Conservation (phyloP, 164 flowering plant species). For the Euptelea pleiosperma region DNA sequence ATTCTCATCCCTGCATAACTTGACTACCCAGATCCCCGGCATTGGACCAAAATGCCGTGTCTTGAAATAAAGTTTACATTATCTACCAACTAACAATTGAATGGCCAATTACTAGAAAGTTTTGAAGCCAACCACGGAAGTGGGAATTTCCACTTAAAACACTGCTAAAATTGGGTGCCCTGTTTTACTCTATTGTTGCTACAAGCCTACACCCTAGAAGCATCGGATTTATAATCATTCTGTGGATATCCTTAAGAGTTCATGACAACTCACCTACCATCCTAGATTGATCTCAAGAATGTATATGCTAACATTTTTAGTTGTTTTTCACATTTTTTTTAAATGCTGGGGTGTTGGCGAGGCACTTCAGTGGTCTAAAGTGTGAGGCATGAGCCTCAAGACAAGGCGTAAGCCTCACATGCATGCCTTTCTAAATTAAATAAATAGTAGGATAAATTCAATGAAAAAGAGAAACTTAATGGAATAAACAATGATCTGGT, state of each 20-base stretch:
- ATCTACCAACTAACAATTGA: neutral
- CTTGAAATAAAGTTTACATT: neutral
- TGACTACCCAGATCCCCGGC: no score
- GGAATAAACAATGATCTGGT: no score
- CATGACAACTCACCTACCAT: neutral
- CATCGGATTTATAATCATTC: neutral
- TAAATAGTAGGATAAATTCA: no score
- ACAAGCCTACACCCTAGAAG: neutral
- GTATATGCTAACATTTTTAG: neutral
- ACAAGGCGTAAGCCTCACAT: no score
- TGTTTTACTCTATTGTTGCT: neutral
- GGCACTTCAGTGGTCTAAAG: no score
- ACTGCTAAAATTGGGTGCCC: neutral
- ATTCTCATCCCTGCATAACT: no score
- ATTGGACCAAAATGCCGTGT: no score
- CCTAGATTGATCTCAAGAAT: neutral
- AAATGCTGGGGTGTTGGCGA: no score
- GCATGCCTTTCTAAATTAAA: no score
- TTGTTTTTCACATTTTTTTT: neutral
- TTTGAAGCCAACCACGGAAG: neutral
- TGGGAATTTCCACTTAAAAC: neutral
- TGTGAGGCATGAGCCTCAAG: no score
- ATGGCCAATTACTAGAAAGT: neutral
- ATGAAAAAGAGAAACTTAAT: no score
- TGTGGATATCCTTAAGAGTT: neutral